phyloP scores from a whole-genome alignment of 768 basidiomycete genomes.

The Hygrocybe punicea region DNA sequence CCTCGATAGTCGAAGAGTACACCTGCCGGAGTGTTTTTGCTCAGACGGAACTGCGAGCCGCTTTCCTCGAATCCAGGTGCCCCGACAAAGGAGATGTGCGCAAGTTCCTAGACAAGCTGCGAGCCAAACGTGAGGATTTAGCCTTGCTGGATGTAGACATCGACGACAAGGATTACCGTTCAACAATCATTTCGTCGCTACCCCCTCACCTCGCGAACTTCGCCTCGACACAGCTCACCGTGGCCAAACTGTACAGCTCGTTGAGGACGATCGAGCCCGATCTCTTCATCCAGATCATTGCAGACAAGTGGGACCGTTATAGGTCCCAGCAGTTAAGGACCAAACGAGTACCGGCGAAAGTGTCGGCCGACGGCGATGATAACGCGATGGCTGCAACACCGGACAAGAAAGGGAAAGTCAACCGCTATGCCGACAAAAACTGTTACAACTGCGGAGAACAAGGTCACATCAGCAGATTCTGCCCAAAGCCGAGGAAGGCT shows the following conservation, averaged over 20 bases:
- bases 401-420: background rate
- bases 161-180: slow-evolving; percentile 30
- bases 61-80: slow-evolving; percentile 31
- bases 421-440: background rate
- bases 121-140: slow-evolving; percentile 22
- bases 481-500: slow-evolving; percentile 2
- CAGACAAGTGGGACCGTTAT: slow-evolving; percentile 27
- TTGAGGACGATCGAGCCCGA: no score
- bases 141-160: slow-evolving; percentile 29
- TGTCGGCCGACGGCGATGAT: background rate
- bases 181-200: slow-evolving; percentile 31
- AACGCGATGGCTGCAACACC: background rate
- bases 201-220: slow-evolving; percentile 27
- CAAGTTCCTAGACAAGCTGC: slow-evolving; percentile 25
- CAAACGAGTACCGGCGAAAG: background rate
- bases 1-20: slow-evolving; percentile 30
- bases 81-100: slow-evolving; percentile 26
- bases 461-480: slow-evolving; percentile 7
- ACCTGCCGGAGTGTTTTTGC: slow-evolving; percentile 31
- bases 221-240: slow-evolving; percentile 23
- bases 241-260: slow-evolving; percentile 13
- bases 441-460: no score
- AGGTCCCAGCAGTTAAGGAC: slow-evolving; percentile 1
- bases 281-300: slow-evolving; percentile 8
- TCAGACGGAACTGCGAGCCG: slow-evolving; percentile 24